Percentiles rank a stretch among this genome's conserved stretches.
Evolutionary conservation across 2,329 filamentous ascomycete species (phyloP).

Genomic region (Chaetomium sp.): DNA sequence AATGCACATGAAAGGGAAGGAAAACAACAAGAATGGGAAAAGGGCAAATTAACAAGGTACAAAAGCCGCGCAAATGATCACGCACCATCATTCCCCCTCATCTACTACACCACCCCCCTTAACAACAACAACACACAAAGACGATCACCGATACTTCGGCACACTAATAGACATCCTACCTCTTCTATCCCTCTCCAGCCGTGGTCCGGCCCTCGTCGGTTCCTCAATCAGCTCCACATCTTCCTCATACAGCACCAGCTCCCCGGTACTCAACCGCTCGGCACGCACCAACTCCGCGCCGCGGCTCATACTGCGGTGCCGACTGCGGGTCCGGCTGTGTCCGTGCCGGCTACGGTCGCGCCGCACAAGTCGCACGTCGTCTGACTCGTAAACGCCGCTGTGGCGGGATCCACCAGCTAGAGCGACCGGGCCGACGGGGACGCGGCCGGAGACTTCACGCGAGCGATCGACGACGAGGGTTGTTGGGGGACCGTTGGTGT

Average conservation of each 20-base stretch:
- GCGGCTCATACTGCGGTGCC: conserved; percentile 26
- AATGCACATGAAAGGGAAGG: not conserved
- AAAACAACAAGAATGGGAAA: not conserved
- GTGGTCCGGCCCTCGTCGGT: conserved; percentile 47
- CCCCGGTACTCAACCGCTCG: conserved; percentile 52
- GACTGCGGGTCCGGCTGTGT: not conserved
- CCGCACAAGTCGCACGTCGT: conserved; percentile 52
- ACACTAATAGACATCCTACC: conserved; percentile 89
- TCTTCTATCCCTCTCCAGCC: conserved; percentile 86
- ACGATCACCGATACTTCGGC: conserved; percentile 55
- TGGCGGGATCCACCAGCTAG: conserved; percentile 12
- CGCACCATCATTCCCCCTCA: conserved; percentile 36
- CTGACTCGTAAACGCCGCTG: conserved; percentile 34
- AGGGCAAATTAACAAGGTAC: not conserved
- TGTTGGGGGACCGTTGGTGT: conserved; percentile 23
- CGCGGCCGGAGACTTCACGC: conserved; percentile 31
- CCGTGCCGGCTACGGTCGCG: conserved; percentile 18
- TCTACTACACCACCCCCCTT: conserved; percentile 20
- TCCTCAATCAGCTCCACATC: conserved; percentile 50
- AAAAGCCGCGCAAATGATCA: conserved; percentile 13
- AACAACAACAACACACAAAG: not conserved
- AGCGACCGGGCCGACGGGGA: conserved; percentile 34
- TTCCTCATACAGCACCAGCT: conserved; percentile 59
- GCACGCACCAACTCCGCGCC: conserved; percentile 49
- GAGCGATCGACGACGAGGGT: conserved; percentile 36